Evolutionary conservation across 805 yeast species (phyloP).

Genomic region (Saturnispora saitoi): DNA sequence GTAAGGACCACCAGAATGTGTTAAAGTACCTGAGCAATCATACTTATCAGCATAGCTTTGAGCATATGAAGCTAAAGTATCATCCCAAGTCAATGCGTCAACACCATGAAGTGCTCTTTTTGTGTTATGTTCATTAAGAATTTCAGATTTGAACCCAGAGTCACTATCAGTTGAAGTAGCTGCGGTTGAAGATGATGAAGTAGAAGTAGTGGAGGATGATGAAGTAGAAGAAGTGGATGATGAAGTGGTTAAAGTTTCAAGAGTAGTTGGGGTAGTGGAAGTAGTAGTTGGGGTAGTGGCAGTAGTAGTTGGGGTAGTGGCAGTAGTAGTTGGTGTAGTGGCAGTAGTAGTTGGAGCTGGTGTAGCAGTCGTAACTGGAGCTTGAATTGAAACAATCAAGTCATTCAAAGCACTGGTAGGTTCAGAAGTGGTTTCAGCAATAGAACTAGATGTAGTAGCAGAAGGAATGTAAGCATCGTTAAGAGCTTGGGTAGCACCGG

Average conservation of each 20-base stretch:
- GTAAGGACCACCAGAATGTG: conserved; percentile 57
- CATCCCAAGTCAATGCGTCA: conserved; percentile 47
- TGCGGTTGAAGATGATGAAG: too few relatives aligned
- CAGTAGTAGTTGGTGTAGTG: conserved; percentile 6
- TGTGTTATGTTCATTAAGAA: conserved; percentile 53
- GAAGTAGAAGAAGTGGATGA: conserved; percentile 15
- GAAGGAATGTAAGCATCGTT: conserved; percentile 13
- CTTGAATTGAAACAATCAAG: conserved; percentile 3
- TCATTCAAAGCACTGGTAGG: conserved; percentile 5
- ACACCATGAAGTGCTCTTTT: conserved; percentile 51
- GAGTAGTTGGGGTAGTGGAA: conserved; percentile 10
- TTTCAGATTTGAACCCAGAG: conserved; percentile 24
- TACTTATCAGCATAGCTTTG: conserved; percentile 45
- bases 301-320: conserved; percentile 1
- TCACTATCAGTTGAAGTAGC: conserved; percentile 15
- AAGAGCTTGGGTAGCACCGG: conserved; percentile 11
- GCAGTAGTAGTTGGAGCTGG: conserved; percentile 4
- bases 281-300: conserved; percentile 7
- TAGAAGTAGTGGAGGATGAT: conserved; percentile 14
- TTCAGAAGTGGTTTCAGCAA: neutral
- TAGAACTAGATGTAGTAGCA: neutral
- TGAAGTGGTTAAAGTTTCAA: conserved; percentile 11
- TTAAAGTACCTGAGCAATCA: conserved; percentile 51
- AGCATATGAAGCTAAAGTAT: conserved; percentile 46
- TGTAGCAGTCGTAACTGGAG: conserved; percentile 12